Conservation (phyloP, 768 basidiomycete species). For the Trametes gibbosa region DNA sequence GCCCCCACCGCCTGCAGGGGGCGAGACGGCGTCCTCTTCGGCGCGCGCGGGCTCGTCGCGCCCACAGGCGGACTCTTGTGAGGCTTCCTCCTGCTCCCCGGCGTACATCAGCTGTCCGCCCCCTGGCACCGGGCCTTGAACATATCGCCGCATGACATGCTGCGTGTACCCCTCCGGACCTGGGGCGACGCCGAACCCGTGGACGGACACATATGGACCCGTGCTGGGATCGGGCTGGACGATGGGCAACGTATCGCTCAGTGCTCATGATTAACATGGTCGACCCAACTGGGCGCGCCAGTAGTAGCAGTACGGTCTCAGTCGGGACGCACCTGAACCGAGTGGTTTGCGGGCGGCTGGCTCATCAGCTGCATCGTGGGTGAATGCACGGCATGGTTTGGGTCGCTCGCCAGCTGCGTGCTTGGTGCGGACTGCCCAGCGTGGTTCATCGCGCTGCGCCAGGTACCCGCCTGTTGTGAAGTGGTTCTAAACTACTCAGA, state of each 20-base stretch:
- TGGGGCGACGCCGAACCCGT: conserved; percentile 1
- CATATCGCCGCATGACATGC: conserved; percentile 12
- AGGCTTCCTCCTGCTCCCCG: not conserved
- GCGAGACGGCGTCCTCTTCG: not conserved
- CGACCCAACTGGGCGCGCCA: not conserved
- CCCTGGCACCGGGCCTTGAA: conserved; percentile 4
- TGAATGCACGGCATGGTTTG: conserved; percentile 14
- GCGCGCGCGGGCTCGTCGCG: not conserved
- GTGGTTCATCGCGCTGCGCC: conserved; percentile 15
- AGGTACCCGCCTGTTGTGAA: not conserved
- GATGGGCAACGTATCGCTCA: not conserved
- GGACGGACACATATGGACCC: conserved; percentile 13
- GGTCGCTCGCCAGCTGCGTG: conserved; percentile 6
- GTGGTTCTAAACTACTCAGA: not conserved
- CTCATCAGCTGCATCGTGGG: conserved; percentile 13
- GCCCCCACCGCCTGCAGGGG: not conserved
- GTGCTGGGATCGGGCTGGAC: conserved; percentile 9
- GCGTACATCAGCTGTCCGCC: conserved; percentile 7
- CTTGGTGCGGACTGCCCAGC: not conserved
- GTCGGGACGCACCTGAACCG: conserved; percentile 14
- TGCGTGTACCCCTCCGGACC: conserved; percentile 12
- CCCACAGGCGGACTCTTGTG: too few relatives aligned
- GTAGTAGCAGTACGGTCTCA: too few relatives aligned
- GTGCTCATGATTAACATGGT: not conserved
- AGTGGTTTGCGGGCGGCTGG: conserved; percentile 17